phyloP scores from a whole-genome alignment of 2,329 filamentous ascomycete species.

The Ilyonectria robusta region DNA sequence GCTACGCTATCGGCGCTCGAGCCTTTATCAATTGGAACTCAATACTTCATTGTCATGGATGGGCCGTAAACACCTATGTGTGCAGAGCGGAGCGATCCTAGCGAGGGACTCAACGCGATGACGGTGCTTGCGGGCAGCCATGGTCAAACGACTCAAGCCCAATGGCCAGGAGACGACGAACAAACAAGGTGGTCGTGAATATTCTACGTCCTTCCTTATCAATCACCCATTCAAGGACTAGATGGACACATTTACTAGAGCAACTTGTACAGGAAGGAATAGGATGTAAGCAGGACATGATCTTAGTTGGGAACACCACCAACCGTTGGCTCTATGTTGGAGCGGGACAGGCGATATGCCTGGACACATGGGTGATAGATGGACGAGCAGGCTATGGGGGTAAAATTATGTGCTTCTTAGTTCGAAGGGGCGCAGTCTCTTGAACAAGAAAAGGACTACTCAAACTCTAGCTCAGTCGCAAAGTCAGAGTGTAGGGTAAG shows the following conservation, averaged over 20 bases:
- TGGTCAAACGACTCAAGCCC: too few relatives aligned
- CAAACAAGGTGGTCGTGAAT: too few relatives aligned
- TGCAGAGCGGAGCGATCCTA: too few relatives aligned
- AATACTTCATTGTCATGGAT: too few relatives aligned
- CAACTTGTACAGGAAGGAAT: constrained; percentile 9
- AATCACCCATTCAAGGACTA: constrained; percentile 18
- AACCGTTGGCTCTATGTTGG: constrained; percentile 25
- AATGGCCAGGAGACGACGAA: too few relatives aligned
- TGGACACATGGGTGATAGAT: constrained; percentile 33
- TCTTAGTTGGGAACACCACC: constrained; percentile 18
- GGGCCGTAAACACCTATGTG: too few relatives aligned
- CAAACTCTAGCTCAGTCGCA: not conserved
- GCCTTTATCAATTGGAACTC: too few relatives aligned
- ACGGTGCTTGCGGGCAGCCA: too few relatives aligned
- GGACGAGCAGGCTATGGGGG: constrained; percentile 14
- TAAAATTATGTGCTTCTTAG: not conserved
- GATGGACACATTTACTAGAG: constrained; percentile 19
- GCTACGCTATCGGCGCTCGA: too few relatives aligned
- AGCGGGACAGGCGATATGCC: constrained; percentile 20
- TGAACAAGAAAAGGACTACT: too few relatives aligned
- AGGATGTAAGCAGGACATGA: constrained; percentile 29
- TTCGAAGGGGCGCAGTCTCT: not conserved
- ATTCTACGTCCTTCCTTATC: too few relatives aligned
- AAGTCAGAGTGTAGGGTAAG: not conserved
- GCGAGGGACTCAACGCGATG: too few relatives aligned